A percentile compares a stretch with the other conserved stretches of the same genome.
Conservation (phyloP, 139 green algal species). For the Chara braunii region DNA sequence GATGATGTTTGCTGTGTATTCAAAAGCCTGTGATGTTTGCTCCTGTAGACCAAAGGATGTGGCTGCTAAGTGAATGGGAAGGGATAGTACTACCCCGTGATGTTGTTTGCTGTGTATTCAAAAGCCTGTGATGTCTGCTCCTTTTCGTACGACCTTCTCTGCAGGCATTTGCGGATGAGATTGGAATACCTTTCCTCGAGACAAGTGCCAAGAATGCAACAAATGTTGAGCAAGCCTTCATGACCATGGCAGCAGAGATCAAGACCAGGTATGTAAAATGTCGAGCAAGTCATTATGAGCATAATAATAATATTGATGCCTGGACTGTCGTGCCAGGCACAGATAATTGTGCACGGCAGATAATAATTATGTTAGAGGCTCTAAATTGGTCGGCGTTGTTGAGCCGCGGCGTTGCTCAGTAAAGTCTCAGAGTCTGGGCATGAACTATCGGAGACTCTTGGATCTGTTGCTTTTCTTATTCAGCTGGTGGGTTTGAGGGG, state of each 20-base stretch:
- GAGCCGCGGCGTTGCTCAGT: too few species aligned
- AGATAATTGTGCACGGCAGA: not conserved
- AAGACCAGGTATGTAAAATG: constrained; percentile 68
- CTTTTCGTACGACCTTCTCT: too few species aligned
- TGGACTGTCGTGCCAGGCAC: not conserved
- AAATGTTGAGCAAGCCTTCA: constrained; percentile 99
- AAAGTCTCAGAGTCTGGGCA: not conserved
- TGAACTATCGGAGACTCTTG: not conserved
- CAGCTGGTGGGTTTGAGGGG: too few species aligned
- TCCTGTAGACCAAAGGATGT: too few species aligned
- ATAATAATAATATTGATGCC: not conserved
- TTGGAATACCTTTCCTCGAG: constrained; percentile 98
- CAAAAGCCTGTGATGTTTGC: too few species aligned
- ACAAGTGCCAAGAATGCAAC: constrained; percentile 96
- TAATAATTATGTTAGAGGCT: not conserved
- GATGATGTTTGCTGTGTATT: too few species aligned
- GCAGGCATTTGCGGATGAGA: constrained; percentile 94
- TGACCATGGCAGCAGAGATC: constrained; percentile 99
- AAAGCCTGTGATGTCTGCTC: too few species aligned
- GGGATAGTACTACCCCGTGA: too few species aligned
- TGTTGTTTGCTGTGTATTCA: too few species aligned
- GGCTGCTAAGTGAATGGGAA: too few species aligned
- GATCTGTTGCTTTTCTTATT: too few species aligned
- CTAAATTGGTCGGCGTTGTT: not conserved
- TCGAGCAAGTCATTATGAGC: not conserved